Conservation (phyloP, 441 rosid species). For the Adansonia grandidieri region DNA sequence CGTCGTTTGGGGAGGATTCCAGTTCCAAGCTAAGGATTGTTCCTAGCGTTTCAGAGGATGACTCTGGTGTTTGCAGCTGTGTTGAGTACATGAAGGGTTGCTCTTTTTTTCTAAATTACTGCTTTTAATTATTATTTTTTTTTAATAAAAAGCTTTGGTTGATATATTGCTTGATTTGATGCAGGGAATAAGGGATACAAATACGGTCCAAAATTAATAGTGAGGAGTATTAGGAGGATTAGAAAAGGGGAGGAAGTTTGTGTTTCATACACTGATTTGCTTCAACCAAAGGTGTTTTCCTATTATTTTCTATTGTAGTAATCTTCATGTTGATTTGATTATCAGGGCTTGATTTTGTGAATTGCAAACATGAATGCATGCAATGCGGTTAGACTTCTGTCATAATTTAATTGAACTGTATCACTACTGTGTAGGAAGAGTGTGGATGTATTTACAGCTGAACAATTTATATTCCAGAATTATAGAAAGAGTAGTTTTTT, state of each 20-base stretch:
- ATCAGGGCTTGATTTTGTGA: background rate
- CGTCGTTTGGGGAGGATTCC: constrained; percentile 15
- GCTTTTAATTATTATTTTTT: background rate
- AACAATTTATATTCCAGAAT: background rate
- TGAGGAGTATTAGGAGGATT: constrained; percentile 67
- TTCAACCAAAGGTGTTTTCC: constrained; percentile 67
- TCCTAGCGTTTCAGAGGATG: constrained; percentile 36
- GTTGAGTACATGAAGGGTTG: constrained; percentile 41
- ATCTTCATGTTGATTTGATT: background rate
- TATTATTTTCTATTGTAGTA: background rate
- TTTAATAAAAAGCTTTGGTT: too few species aligned
- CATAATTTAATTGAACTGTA: background rate
- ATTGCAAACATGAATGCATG: background rate
- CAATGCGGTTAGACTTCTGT: background rate
- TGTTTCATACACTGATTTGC: constrained; percentile 71
- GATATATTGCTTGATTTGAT: background rate
- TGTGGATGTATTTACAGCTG: background rate
- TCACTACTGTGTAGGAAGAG: background rate
- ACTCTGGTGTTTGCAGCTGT: constrained; percentile 27
- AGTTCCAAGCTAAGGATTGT: constrained; percentile 28
- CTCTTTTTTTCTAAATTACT: background rate
- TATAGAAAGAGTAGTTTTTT: background rate
- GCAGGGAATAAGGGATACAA: constrained; percentile 29
- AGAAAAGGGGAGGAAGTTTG: constrained; percentile 64
- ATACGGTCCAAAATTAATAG: constrained; percentile 58